Evolutionary conservation across 129 eudicot species (phyloP), one percentile per base, ranked within the genome.

Genomic region (Gnaphalium uliginosum): DNA sequence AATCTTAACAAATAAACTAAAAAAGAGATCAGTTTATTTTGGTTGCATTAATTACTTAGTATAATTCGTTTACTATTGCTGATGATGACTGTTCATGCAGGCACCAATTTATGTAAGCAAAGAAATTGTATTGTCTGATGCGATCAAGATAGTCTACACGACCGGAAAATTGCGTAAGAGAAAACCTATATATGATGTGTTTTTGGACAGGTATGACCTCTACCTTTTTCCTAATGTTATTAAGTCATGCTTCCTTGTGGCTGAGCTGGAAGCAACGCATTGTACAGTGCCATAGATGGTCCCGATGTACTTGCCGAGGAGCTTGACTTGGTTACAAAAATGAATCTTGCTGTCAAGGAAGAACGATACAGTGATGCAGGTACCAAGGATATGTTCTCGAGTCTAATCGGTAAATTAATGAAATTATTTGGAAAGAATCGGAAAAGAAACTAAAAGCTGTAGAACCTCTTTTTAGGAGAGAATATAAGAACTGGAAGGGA

Each of bases 311-410:
- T 89, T 69, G 75, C 81, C 14, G 90, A 89, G 69, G 96, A 87
- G 84, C 85, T 90, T 51, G 85, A 65, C 72, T 68, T 83, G 64
- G 83, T 87, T 25, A 69, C 66, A 79, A 87, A 83, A 71, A 76
- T 90, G 89, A 81, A 83, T 73, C 58, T 79, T 53, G 90, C 92
- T 58, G 80, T 82, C 59, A 57, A 87, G 74, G 86, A 83, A 50
- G 92, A 90, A 82, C 85, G 92, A 84, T 87, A 87, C 79, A 56
- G 39, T 25, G 92, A 89, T 71, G 96, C 96, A 82, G 96, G 96
- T 89, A 81, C 50, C 24, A 51, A 41, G 48, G 32, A 50, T 26
- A 22, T 17, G 60, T 66, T 66, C 27, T 62, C 6, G 68, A 25
- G 19, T 29, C 27, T 26, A 27, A 27, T 62, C 1, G 6, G 39